These are phyloP conservation scores for Crassisporium funariophilum DNA, from an alignment of 768 basidiomycete genomes.

Conservation along the genomic window DNA sequence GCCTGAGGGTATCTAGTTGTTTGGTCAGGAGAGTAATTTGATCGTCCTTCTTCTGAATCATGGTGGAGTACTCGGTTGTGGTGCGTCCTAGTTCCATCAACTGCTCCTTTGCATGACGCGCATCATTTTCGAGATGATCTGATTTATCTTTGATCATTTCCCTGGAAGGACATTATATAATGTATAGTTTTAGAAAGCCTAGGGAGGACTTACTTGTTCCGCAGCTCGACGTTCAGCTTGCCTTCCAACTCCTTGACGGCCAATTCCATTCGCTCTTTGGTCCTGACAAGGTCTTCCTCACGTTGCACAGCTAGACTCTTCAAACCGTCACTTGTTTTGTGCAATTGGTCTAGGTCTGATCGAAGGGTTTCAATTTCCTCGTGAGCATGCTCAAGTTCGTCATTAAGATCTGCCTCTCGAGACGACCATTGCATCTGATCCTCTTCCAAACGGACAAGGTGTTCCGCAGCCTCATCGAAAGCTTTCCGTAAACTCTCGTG, in stretches of 20 bases:
- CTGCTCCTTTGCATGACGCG: slow-evolving; percentile 74
- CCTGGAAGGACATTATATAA: slow-evolving; percentile 38
- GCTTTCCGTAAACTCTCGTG: slow-evolving; percentile 68
- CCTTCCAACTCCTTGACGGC: slow-evolving; percentile 67
- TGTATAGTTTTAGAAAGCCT: neutral
- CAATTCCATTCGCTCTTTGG: slow-evolving; percentile 74
- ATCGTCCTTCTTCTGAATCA: slow-evolving; percentile 78
- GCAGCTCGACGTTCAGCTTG: slow-evolving; percentile 66
- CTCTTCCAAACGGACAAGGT: slow-evolving; percentile 78
- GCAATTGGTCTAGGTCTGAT: slow-evolving; percentile 60
- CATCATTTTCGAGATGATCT: slow-evolving; percentile 65
- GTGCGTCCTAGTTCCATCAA: slow-evolving; percentile 77
- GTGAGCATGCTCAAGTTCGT: slow-evolving; percentile 58
- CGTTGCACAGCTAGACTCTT: slow-evolving; percentile 67
- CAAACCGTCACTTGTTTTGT: slow-evolving; percentile 68
- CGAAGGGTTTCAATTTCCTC: slow-evolving; percentile 61
- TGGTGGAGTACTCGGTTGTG: slow-evolving; percentile 70
- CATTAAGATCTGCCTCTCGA: slow-evolving; percentile 64
- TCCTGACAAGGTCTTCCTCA: slow-evolving; percentile 76
- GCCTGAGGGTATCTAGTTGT: slow-evolving; percentile 55
- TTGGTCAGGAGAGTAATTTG: slow-evolving; percentile 57
- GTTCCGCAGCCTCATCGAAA: slow-evolving; percentile 85
- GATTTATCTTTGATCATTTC: slow-evolving; percentile 62
- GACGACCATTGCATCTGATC: slow-evolving; percentile 69
- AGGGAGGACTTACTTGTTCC: slow-evolving; percentile 54